phyloP scores from a whole-genome alignment of 2,329 filamentous ascomycete species.

The Cordyceps farinosa region DNA sequence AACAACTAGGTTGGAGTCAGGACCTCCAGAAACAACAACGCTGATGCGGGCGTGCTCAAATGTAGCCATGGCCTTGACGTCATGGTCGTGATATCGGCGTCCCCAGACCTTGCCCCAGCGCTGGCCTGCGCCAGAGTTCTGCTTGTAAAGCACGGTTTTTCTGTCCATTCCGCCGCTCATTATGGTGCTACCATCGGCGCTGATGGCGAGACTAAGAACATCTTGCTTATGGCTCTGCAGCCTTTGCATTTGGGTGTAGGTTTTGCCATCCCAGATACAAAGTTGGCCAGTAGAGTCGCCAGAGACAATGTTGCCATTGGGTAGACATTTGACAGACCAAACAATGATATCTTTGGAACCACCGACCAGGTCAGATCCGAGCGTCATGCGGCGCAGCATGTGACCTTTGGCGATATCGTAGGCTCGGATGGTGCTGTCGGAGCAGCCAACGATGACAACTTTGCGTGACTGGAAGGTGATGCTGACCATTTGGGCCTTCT shows the following conservation, averaged over 20 bases:
- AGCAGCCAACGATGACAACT: conserved; percentile 83
- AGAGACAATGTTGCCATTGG: conserved; percentile 85
- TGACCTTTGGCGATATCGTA: conserved; percentile 80
- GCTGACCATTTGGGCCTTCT: conserved; percentile 85
- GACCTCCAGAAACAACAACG: conserved; percentile 85
- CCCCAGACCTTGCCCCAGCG: conserved; percentile 87
- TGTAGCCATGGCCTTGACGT: conserved; percentile 90
- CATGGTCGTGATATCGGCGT: conserved; percentile 82
- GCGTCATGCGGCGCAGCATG: conserved; percentile 74
- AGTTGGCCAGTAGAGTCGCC: conserved; percentile 94
- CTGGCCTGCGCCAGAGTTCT: conserved; percentile 53
- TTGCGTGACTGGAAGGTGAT: conserved; percentile 84
- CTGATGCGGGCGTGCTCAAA: conserved; percentile 83
- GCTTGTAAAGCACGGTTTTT: conserved; percentile 77
- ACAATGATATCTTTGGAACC: conserved; percentile 83
- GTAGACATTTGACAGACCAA: conserved; percentile 87
- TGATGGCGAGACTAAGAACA: conserved; percentile 81
- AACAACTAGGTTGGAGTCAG: conserved; percentile 79
- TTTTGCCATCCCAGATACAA: conserved; percentile 89
- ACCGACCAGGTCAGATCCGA: conserved; percentile 73
- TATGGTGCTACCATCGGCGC: conserved; percentile 74
- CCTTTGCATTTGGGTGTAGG: conserved; percentile 81
- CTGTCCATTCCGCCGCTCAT: conserved; percentile 91
- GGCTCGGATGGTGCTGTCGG: conserved; percentile 91
- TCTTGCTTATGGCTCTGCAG: conserved; percentile 87